Base-by-base conservation (phyloP, 805 yeast genomes). In the Komagataella pseudopastoris region DNA sequence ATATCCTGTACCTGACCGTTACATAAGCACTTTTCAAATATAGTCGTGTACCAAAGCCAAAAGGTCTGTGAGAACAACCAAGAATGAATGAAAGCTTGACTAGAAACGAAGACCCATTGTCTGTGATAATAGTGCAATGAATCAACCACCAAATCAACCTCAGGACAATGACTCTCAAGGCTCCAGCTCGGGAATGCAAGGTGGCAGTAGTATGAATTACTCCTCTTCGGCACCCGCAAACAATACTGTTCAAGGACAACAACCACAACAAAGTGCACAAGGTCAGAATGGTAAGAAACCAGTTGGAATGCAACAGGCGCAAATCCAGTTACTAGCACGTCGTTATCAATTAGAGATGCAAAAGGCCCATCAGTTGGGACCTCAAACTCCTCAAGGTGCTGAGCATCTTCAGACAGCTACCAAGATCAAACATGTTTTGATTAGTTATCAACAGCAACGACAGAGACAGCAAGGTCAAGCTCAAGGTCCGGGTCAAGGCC, bases 391-490 rank as follows among this genome's bases (percentile, higher is more conserved):
- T 0, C 78, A 71, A 53, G 88, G 88, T 17, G 76, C 77, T 57
- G 81, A 79, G 55, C 83, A 83, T 57, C 65, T 78, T 57, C 71
- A 71, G 54, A 78, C 77, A 55, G 88, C 88, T 3, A 80, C 83
- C 47, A 75, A 75, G 51, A 79, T 84, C 55, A 82, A 79, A 61
- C 77, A 76, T 47, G 70, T 83, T 39, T 69, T 84, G 59, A 68
- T 81, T 50, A 77, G 75, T 51, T 66, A 63, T 51, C 63, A 63
- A 23, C 68, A 63, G 47, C 61, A 53, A 45, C 56, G 60, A 14
- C 63, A 58, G 47, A 65, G 58, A 50, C 59, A 54, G 30, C 54
- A 57, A 46, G 49, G 46, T 12, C 65, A 50, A 50, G 57, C 50
- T 44, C 62, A 54, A 47, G 63, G 50, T 23, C 56, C 47, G 12